These are phyloP conservation scores for Alternaria triticina DNA, from an alignment of 2,329 filamentous ascomycete genomes.

Conservation along the genomic window DNA sequence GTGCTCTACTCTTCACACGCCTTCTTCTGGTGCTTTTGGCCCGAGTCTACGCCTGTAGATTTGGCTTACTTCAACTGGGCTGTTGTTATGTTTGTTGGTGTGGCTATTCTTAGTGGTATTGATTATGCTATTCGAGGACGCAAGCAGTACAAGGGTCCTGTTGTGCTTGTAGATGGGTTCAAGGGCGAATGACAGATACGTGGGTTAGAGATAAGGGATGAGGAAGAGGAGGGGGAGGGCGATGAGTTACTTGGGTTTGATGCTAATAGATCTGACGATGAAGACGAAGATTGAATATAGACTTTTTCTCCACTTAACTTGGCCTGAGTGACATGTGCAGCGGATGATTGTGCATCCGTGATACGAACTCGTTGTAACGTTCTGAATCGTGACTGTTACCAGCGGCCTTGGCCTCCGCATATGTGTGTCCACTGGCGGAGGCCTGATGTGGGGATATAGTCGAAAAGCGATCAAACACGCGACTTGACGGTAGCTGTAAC, in stretches of 20 bases:
- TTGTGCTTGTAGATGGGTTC: constrained; percentile 34
- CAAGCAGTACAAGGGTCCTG: constrained; percentile 44
- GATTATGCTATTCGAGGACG: constrained; percentile 41
- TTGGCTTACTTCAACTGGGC: constrained; percentile 45
- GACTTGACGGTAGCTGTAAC: not conserved
- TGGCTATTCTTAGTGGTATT: constrained; percentile 30
- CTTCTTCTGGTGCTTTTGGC: constrained; percentile 54
- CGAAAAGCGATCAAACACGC: not conserved
- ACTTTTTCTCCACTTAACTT: not conserved
- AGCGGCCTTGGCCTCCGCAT: not conserved
- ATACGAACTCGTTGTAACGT: not conserved
- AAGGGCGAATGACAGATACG: constrained; percentile 23
- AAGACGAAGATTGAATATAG: constrained; percentile 3
- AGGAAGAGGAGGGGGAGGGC: not conserved
- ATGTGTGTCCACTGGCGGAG: not conserved
- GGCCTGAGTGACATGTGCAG: not conserved
- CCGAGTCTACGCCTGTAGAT: constrained; percentile 35
- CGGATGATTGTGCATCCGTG: not conserved
- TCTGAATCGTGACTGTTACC: not conserved
- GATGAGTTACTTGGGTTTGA: not conserved
- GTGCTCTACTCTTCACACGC: constrained; percentile 46
- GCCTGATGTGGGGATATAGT: not conserved
- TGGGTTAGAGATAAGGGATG: not conserved
- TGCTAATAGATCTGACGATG: not conserved
- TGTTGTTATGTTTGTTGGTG: constrained; percentile 44